Conservation (phyloP, 345 rosid genomes). For the Cardamine occulta region DNA sequence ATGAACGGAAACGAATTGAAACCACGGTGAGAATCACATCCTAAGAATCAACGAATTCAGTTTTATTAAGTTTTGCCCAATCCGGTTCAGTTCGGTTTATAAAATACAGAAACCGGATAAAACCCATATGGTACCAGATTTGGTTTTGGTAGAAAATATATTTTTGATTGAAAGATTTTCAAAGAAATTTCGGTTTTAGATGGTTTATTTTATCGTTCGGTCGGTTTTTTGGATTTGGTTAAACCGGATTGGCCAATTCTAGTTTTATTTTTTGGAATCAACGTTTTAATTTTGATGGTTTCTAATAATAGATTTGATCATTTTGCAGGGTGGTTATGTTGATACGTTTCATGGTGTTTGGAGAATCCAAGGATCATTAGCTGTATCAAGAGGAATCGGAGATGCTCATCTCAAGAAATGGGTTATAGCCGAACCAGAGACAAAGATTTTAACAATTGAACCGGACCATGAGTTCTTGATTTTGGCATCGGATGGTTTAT, state of each 20-base stretch:
- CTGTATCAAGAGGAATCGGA: conserved; percentile 85
- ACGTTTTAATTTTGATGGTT: not conserved
- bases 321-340: conserved; percentile 78
- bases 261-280: not conserved
- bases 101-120: too few relatives aligned
- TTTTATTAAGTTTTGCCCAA: not conserved
- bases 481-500: conserved; percentile 86
- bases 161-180: too few relatives aligned
- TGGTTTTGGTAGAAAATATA: too few relatives aligned
- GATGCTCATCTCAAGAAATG: conserved; percentile 70
- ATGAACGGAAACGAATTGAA: conserved; percentile 73
- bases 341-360: conserved; percentile 71
- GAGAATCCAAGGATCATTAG: conserved; percentile 86
- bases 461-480: conserved; percentile 76
- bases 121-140: too few relatives aligned
- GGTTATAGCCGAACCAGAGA: conserved; percentile 87
- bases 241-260: not conserved
- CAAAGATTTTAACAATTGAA: conserved; percentile 51
- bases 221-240: not conserved
- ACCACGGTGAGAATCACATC: conserved; percentile 52
- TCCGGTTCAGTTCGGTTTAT: not conserved
- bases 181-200: not conserved
- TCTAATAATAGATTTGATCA: not conserved
- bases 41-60: not conserved
- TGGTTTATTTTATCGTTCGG: too few relatives aligned